Base-by-base conservation (phyloP, 2,329 filamentous ascomycete genomes). In the Arthrobotrys musiformis region DNA sequence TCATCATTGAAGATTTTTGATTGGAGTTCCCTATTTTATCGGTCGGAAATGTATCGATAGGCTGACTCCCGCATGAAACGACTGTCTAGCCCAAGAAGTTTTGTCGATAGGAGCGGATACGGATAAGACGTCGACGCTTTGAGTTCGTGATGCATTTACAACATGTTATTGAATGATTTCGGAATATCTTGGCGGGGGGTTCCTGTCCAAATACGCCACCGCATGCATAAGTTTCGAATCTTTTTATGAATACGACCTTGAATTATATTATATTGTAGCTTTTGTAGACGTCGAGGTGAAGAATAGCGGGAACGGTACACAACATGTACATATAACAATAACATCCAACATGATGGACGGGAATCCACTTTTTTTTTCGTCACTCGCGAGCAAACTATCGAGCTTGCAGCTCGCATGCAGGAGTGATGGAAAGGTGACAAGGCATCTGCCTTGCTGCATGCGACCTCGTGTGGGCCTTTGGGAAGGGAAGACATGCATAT, bases 1-100 rank as follows among this genome's bases (percentile, higher is more conserved):
- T 86, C 17, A 33, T 19, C 63, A 26, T 8, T 24, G 35, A 44
- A 58, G 56, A 48, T 50, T 58, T n/a, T 63, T 26, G 37, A 56
- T 48, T 50, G 28, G 28, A 5, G 1, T 33, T 67, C 24, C 9
- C 5, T 61, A 4, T 48, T 44, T 56, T 61, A 72, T 52, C 44
- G 46, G 11, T 19, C 50, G 60, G 54, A 30, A 73, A 11, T 37
- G 33, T 73, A 70, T 77, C 66, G 73, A 77, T 77, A 70, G 64
- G 70, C 70, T 75, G 28, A 76, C 63, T 60, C 42, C 56, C 58
- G 46, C 54, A 37, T 40, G 54, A 60, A 52, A 52, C 50, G 50
- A 58, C 62, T 62, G 52, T 56, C 19, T 33, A 77, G 73, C 73
- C 24, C 73, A 77, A 62, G 73, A 77, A 15, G 66, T 77, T 60